Evolutionary conservation across 2,329 filamentous ascomycete genomes (phyloP), one percentile per base, ranked within the genome.

Genomic region (Blastomyces gilchristii): DNA sequence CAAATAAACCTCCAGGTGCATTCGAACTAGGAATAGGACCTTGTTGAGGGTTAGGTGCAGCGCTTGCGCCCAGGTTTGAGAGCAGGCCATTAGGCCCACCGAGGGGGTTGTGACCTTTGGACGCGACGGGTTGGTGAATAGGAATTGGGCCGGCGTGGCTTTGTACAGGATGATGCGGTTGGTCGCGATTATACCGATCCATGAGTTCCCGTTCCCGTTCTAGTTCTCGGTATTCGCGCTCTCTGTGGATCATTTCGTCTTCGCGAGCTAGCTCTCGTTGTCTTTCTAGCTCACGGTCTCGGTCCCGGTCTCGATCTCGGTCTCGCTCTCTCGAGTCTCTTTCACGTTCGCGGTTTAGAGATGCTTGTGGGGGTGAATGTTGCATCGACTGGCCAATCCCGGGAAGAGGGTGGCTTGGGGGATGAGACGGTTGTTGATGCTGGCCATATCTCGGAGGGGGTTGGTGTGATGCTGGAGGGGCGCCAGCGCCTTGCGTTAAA

Each of bases 51-150:
- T 81, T 82, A 47, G 81, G 75, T 37, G 83, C 80, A 47, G 80
- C 78, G 43, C 83, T 82, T 43, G 83, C 82, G 61, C 86, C 85
- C 69, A 91, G 85, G 68, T 87, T 90, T 9, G 87, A 85, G 49
- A 97, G 84, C 45, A 97, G 82, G 9, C 93, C 93, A 68, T 94
- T 93, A 1, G 93, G 93, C 56, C 91, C 95, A 73, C 96, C 93
- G 63, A 97, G 95, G 61, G 90, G 88, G 67, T 87, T 88, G 63
- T 88, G 78, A 66, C 91, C 81, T 76, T 92, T 81, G 72, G 91
- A 86, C 66, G 93, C 93, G 64, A 97, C 91, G 5, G 93, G 93
- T 75, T 97, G 93, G 76, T 97, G 93, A 69, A 97, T 87, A 62
- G 92, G 91, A 62, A 96, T 90, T 2, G 92, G 91, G 63, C 88